A percentile compares a stretch with the other conserved stretches of the same genome.
Conservation (phyloP, 139 green algal genomes). For the Eudorina sp. region DNA sequence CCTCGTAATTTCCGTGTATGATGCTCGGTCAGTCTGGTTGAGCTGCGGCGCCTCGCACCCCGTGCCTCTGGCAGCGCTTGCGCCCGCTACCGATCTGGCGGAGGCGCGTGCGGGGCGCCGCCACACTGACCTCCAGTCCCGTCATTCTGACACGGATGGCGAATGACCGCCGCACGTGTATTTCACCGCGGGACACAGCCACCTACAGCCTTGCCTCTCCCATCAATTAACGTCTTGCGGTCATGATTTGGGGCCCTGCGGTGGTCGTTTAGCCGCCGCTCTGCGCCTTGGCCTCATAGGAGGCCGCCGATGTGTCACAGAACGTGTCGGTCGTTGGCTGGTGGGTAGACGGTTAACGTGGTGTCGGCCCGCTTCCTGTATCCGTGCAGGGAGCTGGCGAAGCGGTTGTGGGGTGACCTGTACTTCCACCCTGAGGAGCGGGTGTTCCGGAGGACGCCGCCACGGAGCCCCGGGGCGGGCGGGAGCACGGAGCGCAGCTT, state of each 20-base stretch:
- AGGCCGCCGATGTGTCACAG: too few species aligned
- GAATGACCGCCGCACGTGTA: constrained; percentile 33
- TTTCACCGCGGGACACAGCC: constrained; percentile 50
- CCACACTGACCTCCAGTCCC: constrained; percentile 10
- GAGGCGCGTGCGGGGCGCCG: neutral
- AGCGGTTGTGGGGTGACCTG: constrained; percentile 94
- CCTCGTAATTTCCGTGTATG: too few species aligned
- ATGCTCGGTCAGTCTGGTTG: too few species aligned
- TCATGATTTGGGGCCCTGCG: too few species aligned
- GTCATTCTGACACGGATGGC: constrained; percentile 28
- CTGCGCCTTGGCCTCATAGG: too few species aligned
- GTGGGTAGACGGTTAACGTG: too few species aligned
- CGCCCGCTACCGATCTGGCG: neutral
- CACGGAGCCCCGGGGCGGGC: constrained; percentile 45
- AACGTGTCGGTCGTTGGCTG: too few species aligned
- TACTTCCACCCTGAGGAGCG: constrained; percentile 89
- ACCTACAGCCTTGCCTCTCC: too few species aligned
- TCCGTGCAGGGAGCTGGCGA: constrained; percentile 71
- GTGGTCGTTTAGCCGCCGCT: too few species aligned
- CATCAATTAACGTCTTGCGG: too few species aligned
- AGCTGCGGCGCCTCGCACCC: neutral
- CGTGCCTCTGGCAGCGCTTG: constrained; percentile 6
- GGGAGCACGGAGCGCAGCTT: constrained; percentile 86
- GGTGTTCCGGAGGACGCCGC: constrained; percentile 85
- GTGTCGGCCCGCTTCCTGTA: neutral